These are phyloP conservation scores for Exutisphaerella laricina DNA, from an alignment of 2,329 filamentous ascomycete genomes.

Conservation along the genomic window DNA sequence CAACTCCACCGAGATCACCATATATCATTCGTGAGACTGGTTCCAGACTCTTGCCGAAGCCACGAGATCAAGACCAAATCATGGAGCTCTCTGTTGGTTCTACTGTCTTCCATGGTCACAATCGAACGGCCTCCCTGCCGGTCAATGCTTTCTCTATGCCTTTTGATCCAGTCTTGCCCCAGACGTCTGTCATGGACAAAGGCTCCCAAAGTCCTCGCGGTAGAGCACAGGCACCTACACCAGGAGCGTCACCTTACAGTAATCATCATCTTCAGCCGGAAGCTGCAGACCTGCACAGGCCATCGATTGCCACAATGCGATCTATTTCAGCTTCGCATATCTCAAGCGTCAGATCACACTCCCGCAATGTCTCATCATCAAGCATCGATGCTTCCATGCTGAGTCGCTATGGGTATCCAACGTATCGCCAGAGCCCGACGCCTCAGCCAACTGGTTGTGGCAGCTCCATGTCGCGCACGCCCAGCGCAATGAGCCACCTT, in stretches of 20 bases:
- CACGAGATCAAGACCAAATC: conserved; percentile 28
- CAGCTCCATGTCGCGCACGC: conserved; percentile 29
- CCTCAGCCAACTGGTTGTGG: conserved; percentile 31
- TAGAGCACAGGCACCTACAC: conserved; percentile 16
- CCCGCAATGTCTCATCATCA: conserved; percentile 29
- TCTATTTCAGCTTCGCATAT: conserved; percentile 28
- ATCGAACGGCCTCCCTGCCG: conserved; percentile 27
- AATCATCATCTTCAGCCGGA: conserved; percentile 20
- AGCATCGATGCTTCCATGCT: conserved; percentile 33
- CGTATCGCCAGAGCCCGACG: conserved; percentile 52
- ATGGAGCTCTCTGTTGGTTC: conserved; percentile 17
- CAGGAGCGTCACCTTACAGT: conserved; percentile 17
- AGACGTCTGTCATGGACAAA: conserved; percentile 14
- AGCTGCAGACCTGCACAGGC: conserved; percentile 15
- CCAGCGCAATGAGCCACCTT: conserved; percentile 34
- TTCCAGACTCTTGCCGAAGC: conserved; percentile 26
- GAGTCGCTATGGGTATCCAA: conserved; percentile 69
- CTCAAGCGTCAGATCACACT: conserved; percentile 27
- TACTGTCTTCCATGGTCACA: conserved; percentile 19
- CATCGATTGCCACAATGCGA: conserved; percentile 23
- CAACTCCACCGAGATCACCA: conserved; percentile 30
- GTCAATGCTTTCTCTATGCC: conserved; percentile 25
- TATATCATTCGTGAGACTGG: conserved; percentile 27
- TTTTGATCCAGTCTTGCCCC: conserved; percentile 23
- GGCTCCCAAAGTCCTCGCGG: conserved; percentile 26